Evolutionary conservation across 2,329 filamentous ascomycete species (phyloP).

Genomic region (Acrocalymma vagum): DNA sequence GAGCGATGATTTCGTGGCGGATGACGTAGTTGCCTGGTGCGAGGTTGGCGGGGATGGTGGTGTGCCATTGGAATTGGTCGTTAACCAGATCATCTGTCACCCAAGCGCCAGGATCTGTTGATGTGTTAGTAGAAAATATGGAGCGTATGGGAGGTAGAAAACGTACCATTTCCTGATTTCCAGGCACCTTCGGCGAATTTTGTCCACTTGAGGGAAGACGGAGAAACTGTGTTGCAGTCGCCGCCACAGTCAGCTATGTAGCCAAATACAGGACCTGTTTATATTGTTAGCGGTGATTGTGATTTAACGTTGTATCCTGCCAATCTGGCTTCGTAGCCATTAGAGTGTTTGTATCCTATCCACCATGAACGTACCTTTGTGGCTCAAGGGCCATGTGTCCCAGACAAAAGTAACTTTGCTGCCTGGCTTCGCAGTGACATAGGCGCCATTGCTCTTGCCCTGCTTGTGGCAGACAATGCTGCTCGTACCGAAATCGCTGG

Average conservation of each 20-base stretch:
- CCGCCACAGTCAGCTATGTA: constrained; percentile 44
- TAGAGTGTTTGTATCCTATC: too few relatives aligned
- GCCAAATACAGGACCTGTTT: constrained; percentile 41
- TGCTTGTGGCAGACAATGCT: constrained; percentile 49
- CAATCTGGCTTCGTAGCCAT: constrained; percentile 1
- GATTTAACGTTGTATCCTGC: not conserved
- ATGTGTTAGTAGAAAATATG: too few relatives aligned
- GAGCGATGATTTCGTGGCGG: constrained; percentile 61
- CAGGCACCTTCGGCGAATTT: constrained; percentile 38
- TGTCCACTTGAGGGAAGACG: constrained; percentile 35
- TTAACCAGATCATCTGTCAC: constrained; percentile 44
- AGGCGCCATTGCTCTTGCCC: constrained; percentile 38
- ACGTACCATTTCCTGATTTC: constrained; percentile 30
- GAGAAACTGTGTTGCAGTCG: constrained; percentile 30
- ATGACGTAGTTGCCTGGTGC: constrained; percentile 61
- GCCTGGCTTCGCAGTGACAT: constrained; percentile 43
- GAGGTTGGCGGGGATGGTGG: constrained; percentile 55
- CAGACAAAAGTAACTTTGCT: constrained; percentile 40
- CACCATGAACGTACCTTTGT: constrained; percentile 29
- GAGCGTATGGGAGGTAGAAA: too few relatives aligned
- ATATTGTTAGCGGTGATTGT: not conserved
- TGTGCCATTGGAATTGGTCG: constrained; percentile 56
- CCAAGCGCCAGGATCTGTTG: constrained; percentile 43
- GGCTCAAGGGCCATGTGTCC: constrained; percentile 39
- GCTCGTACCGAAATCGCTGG: constrained; percentile 27